Conservation (phyloP, 805 yeast species). For the Wickerhamomyces strasburgensis region DNA sequence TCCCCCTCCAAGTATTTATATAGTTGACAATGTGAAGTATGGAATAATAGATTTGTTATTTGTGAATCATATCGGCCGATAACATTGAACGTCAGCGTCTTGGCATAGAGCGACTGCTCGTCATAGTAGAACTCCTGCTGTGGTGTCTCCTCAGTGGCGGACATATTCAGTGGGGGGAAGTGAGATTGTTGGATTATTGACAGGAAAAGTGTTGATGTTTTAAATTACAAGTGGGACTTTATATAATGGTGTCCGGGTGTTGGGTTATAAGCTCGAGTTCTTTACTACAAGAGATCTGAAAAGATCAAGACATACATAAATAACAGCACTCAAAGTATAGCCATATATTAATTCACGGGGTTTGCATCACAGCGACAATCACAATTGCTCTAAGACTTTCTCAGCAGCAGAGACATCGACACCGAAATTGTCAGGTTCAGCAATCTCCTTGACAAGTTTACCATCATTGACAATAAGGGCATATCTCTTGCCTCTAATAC, state of each 20-base stretch:
- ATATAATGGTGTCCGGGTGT: too few species aligned
- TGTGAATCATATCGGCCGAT: constrained; percentile 72
- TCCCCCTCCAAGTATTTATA: constrained; percentile 54
- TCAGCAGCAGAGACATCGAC: constrained; percentile 46
- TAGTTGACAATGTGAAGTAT: constrained; percentile 68
- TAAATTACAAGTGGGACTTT: too few species aligned
- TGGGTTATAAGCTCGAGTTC: too few species aligned
- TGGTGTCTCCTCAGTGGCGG: not conserved
- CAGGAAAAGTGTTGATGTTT: too few species aligned
- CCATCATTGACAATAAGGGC: constrained; percentile 77
- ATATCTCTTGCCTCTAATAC: constrained; percentile 66
- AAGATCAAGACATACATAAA: too few species aligned
- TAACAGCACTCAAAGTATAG: too few species aligned
- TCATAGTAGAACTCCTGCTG: constrained; percentile 4
- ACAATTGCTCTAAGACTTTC: constrained; percentile 28
- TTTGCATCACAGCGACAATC: too few species aligned
- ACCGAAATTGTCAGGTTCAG: constrained; percentile 79
- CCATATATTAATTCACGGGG: too few species aligned
- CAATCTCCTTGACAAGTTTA: constrained; percentile 55
- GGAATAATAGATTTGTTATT: constrained; percentile 60
- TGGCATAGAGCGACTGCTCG: constrained; percentile 49
- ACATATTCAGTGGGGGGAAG: too few species aligned
- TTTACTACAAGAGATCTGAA: too few species aligned
- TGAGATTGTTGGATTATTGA: too few species aligned
- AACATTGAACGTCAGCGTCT: constrained; percentile 69